These are phyloP conservation scores for Aquilaria sinensis DNA, from an alignment of 345 rosid species.

Conservation along the genomic window DNA sequence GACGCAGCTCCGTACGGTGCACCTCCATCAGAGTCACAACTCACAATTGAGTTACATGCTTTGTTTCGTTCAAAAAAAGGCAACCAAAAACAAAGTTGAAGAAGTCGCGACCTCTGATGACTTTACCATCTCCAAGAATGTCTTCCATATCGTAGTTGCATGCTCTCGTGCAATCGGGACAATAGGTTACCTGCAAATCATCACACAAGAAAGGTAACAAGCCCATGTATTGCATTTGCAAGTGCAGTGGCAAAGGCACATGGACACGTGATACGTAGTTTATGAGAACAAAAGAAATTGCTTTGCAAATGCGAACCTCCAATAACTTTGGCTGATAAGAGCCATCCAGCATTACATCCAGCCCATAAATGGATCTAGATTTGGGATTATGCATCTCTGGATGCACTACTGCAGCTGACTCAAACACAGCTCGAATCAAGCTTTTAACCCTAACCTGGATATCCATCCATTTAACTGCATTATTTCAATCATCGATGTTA, in stretches of 20 bases:
- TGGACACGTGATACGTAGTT: background rate
- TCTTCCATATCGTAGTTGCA: constrained; percentile 64
- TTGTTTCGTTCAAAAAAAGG: constrained; percentile 64
- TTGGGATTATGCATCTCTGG: constrained; percentile 83
- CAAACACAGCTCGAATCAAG: constrained; percentile 62
- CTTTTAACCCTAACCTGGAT: constrained; percentile 56
- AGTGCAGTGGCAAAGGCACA: background rate
- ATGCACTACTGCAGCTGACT: constrained; percentile 78
- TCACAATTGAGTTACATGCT: constrained; percentile 51
- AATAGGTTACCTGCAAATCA: constrained; percentile 68
- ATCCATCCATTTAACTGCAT: constrained; percentile 75
- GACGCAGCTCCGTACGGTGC: too few relatives aligned
- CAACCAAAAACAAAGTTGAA: constrained; percentile 75
- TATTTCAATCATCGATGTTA: background rate
- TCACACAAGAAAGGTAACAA: background rate
- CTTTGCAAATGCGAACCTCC: constrained; percentile 55
- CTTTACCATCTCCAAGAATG: constrained; percentile 34
- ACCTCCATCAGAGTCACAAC: background rate
- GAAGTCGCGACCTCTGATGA: constrained; percentile 55
- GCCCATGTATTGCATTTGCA: background rate
- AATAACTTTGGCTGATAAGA: constrained; percentile 74
- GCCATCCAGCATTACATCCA: constrained; percentile 85
- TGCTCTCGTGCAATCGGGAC: constrained; percentile 93
- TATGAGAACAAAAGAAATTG: background rate
- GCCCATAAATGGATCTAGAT: constrained; percentile 85